phyloP scores from a whole-genome alignment of 768 basidiomycete genomes.

The Auricularia sp. region DNA sequence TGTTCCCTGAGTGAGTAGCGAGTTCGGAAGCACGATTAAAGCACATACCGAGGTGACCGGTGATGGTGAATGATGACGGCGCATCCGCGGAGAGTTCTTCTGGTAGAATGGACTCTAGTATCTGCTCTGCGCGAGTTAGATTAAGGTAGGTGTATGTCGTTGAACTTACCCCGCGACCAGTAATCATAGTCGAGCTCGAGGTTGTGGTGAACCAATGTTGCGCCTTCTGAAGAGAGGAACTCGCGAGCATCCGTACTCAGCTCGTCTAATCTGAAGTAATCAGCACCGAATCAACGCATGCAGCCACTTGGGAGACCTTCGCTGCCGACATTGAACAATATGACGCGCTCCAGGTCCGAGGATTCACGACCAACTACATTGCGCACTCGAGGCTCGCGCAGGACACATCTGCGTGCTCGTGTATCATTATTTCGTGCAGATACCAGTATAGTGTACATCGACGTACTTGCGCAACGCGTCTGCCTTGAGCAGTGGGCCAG shows the following conservation, averaged over 20 bases:
- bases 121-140: conserved; percentile 49
- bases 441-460: background rate
- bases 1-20: conserved; percentile 20
- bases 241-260: conserved; percentile 45
- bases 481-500: conserved; percentile 47
- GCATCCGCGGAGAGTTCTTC: conserved; percentile 65
- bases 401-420: conserved; percentile 37
- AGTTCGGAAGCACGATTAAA: background rate
- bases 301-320: conserved; percentile 38
- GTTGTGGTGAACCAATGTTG: conserved; percentile 46
- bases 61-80: conserved; percentile 79
- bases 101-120: conserved; percentile 74
- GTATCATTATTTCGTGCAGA: conserved; percentile 9
- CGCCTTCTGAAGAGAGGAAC: conserved; percentile 47
- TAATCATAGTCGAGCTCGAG: conserved; percentile 72
- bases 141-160: background rate
- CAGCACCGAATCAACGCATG: conserved; percentile 11
- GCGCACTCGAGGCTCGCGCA: conserved; percentile 61
- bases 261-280: conserved; percentile 51
- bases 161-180: conserved; percentile 69
- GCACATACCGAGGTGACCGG: conserved; percentile 78
- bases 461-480: conserved; percentile 48
- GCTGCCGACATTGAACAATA: conserved; percentile 52
- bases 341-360: conserved; percentile 44
- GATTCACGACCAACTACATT: conserved; percentile 45